Evolutionary conservation across 2,329 filamentous ascomycete genomes (phyloP), one percentile per base, ranked within the genome.

Genomic region (Botrytis elliptica): DNA sequence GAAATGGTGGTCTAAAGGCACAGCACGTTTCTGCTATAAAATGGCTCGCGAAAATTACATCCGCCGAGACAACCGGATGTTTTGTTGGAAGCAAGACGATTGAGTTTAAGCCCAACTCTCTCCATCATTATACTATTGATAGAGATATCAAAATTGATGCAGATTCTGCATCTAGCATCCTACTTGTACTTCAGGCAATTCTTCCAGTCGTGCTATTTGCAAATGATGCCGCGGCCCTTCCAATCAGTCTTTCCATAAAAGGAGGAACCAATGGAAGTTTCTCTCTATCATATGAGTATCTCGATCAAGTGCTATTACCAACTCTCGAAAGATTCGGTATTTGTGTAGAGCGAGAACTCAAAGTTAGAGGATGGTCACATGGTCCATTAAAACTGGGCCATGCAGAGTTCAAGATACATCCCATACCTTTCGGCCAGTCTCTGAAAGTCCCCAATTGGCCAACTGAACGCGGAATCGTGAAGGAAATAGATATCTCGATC

Each of bases 241-340:
- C 85, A 2, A 81, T 90, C 36, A 83, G 84, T 44, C 76, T 90
- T 8, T 83, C 84, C 29, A 85, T 91, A 10, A 83, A 85, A 2
- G 89, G 89, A 8, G 89, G 89, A 25, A 90, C 89, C 1, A 90
- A 91, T 75, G 86, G 88, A 3, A 82, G 84, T 16, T 89, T 85
- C 77, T 89, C 88, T 0, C 83, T 85, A 1, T 88, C 85, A n/a
- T 90, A 84, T 74, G 89, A 91, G 77, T 91, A 91, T 77, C 81
- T 90, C 5, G 87, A 89, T 77, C 89, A 90, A 77, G 86, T 91
- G 0, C 83, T 91, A 1, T 81, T 90, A 46, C 89, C 89, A 4
- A 82, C 84, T 0, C 81, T 91, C 0, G 83, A 88, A 77, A 83
- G 83, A 5, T 89, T 90, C 72, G 84, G 85, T 2, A 80, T 90